phyloP scores from a whole-genome alignment of 1,284 basidiomycete species.

The Cryptococcus depauperatus region DNA sequence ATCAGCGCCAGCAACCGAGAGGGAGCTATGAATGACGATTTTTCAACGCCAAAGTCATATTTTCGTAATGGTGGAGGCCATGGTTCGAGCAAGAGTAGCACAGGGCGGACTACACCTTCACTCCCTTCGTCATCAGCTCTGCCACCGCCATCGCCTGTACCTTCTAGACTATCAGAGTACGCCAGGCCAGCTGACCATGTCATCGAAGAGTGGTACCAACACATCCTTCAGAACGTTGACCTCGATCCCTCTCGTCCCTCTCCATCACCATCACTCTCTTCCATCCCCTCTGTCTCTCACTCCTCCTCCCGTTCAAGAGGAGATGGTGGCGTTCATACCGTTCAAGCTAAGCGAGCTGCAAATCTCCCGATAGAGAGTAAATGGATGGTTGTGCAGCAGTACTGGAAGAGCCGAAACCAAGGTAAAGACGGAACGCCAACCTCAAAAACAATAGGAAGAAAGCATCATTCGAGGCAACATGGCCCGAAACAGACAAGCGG shows the following conservation, averaged over 20 bases:
- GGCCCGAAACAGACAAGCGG: constrained; percentile 34
- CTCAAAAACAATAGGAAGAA: constrained; percentile 51
- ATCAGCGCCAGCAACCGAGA: too few species aligned
- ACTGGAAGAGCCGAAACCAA: constrained; percentile 37
- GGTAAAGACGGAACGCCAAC: constrained; percentile 52
- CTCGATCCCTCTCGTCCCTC: constrained; percentile 42
- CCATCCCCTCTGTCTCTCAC: constrained; percentile 11
- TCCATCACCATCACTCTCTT: background rate
- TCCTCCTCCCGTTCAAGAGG: constrained; percentile 24
- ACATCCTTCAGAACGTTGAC: constrained; percentile 61
- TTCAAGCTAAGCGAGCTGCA: constrained; percentile 22
- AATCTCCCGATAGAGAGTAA: constrained; percentile 72
- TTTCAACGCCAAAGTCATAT: too few species aligned
- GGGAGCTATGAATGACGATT: too few species aligned
- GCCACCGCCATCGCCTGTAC: constrained; percentile 6
- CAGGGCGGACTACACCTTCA: constrained; percentile 12
- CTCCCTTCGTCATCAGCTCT: constrained; percentile 9
- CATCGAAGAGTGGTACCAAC: constrained; percentile 68
- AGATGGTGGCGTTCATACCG: too few species aligned
- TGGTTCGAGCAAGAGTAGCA: constrained; percentile 4
- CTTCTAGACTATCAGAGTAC: constrained; percentile 53
- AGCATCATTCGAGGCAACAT: constrained; percentile 26
- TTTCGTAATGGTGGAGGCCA: too few species aligned
- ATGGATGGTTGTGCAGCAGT: constrained; percentile 72
- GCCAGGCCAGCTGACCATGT: constrained; percentile 65